phyloP scores from a whole-genome alignment of 2,329 filamentous ascomycete genomes.

The Conoideocrella luteorostrata region DNA sequence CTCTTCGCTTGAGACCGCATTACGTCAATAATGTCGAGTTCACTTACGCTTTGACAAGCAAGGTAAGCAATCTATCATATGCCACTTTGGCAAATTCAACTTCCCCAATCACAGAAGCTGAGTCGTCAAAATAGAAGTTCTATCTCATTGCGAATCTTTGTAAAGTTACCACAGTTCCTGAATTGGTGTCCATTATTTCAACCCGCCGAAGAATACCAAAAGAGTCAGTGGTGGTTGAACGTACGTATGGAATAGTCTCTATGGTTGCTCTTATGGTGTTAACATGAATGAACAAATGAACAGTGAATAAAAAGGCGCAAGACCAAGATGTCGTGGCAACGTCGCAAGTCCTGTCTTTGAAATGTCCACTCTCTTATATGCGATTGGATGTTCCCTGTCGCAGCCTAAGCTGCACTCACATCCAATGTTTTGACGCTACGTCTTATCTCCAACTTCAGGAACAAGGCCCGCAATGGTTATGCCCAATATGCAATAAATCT shows the following conservation, averaged over 20 bases:
- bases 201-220: slow-evolving; percentile 68
- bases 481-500: slow-evolving; percentile 82
- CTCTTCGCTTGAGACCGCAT: slow-evolving; percentile 59
- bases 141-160: slow-evolving; percentile 72
- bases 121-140: slow-evolving; percentile 50
- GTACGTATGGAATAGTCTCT: slow-evolving; percentile 44
- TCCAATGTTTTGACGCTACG: slow-evolving; percentile 89
- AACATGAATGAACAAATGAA: neutral
- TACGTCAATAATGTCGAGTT: slow-evolving; percentile 76
- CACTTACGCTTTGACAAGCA: slow-evolving; percentile 86
- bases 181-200: slow-evolving; percentile 63
- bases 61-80: slow-evolving; percentile 60
- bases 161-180: slow-evolving; percentile 61
- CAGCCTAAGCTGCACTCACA: slow-evolving; percentile 73
- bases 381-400: slow-evolving; percentile 76
- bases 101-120: slow-evolving; percentile 9
- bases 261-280: neutral
- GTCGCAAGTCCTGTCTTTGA: slow-evolving; percentile 81
- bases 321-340: slow-evolving; percentile 87
- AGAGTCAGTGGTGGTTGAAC: slow-evolving; percentile 73
- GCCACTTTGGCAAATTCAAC: slow-evolving; percentile 2
- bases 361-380: slow-evolving; percentile 85
- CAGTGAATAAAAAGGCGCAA: slow-evolving; percentile 73
- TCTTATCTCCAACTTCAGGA: slow-evolving; percentile 92
- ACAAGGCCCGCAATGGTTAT: slow-evolving; percentile 95